phyloP scores from a whole-genome alignment of 2,329 filamentous ascomycete genomes.

The Calycina marina region DNA sequence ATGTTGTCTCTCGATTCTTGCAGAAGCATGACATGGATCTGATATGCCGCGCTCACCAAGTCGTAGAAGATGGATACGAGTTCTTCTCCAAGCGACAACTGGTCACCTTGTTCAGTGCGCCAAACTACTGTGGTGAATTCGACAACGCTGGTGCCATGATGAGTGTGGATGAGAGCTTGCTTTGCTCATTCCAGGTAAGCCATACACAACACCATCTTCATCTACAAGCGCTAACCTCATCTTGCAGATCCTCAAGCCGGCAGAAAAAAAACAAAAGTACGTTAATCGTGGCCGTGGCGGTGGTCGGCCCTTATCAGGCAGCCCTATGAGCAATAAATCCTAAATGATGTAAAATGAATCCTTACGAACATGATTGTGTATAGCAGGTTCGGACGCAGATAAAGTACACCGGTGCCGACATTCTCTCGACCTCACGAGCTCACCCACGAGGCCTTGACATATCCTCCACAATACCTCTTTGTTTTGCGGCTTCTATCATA shows the following conservation, averaged over 20 bases:
- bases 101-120: slow-evolving; percentile 93
- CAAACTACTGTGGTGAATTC: slow-evolving; percentile 99
- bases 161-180: slow-evolving; percentile 95
- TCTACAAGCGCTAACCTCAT: slow-evolving; percentile 1
- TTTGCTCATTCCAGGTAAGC: slow-evolving; percentile 93
- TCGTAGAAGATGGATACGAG: slow-evolving; percentile 97
- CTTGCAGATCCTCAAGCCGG: slow-evolving; percentile 88
- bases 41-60: slow-evolving; percentile 96
- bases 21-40: slow-evolving; percentile 99
- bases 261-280: slow-evolving; percentile 99
- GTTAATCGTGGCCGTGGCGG: slow-evolving; percentile 61
- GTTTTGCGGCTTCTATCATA: background rate
- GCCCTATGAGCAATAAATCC: slow-evolving; percentile 49
- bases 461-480: background rate
- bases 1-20: slow-evolving; percentile 92
- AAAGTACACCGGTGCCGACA: slow-evolving; percentile 27
- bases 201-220: background rate
- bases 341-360: slow-evolving; percentile 52
- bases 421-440: slow-evolving; percentile 1
- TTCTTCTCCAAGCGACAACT: slow-evolving; percentile 98
- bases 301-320: slow-evolving; percentile 43
- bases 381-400: slow-evolving; percentile 95
- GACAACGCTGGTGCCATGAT: slow-evolving; percentile 99
- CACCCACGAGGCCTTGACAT: too few species aligned
- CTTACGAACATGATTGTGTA: slow-evolving; percentile 53